Conservation (phyloP, 805 yeast species). For the Myxozyma geophila region DNA sequence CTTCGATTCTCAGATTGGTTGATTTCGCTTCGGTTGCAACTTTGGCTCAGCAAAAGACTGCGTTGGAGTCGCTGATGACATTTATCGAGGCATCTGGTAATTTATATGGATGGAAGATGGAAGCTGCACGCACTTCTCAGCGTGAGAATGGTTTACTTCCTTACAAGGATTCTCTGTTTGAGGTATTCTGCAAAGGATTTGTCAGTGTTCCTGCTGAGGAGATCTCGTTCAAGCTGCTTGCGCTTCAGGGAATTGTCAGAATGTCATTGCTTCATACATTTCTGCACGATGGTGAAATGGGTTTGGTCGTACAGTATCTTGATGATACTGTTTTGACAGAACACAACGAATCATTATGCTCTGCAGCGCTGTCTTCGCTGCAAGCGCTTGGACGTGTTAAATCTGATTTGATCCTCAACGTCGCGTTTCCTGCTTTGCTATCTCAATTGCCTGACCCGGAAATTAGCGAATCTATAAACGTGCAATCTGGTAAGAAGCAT, state of each 20-base stretch:
- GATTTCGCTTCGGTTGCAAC: conserved; percentile 41
- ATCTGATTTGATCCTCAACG: conserved; percentile 53
- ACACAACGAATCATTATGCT: conserved; percentile 56
- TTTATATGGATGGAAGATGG: conserved; percentile 49
- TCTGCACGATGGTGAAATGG: conserved; percentile 59
- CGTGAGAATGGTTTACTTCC: conserved; percentile 49
- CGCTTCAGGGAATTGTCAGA: conserved; percentile 67
- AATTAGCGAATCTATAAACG: conserved; percentile 19
- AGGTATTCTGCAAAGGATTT: conserved; percentile 69
- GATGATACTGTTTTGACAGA: conserved; percentile 62
- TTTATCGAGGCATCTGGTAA: conserved; percentile 56
- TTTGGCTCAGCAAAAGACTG: conserved; percentile 60
- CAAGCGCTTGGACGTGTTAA: conserved; percentile 51
- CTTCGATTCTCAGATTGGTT: conserved; percentile 47
- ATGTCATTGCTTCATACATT: conserved; percentile 57
- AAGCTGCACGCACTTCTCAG: conserved; percentile 3
- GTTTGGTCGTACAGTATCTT: conserved; percentile 65
- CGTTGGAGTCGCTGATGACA: conserved; percentile 64
- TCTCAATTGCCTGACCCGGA: conserved; percentile 55
- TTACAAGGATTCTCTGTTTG: conserved; percentile 69
- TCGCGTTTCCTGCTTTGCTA: conserved; percentile 58
- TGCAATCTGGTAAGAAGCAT: conserved; percentile 36
- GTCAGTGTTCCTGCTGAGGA: conserved; percentile 70
- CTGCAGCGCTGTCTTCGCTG: conserved; percentile 54
- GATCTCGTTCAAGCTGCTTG: conserved; percentile 67